Base-by-base conservation (phyloP, 495 filamentous ascomycete species). In the Penicillium flavigenum region DNA sequence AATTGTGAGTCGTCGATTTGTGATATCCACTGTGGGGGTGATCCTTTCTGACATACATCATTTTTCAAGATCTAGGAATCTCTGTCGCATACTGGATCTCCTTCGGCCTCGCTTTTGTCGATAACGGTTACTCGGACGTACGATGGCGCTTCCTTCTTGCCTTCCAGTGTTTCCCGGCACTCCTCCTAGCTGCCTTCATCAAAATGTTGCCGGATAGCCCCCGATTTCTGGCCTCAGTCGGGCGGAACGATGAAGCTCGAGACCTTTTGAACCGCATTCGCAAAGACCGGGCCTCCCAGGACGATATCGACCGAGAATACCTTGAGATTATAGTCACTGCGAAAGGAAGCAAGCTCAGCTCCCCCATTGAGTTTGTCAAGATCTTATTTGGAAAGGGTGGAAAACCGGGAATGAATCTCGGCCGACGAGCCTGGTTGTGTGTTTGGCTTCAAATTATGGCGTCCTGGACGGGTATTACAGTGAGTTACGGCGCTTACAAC, bases 11-110 rank as follows among this genome's bases (percentile, higher is more conserved):
- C 26, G n/a, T 19, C 27, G 20, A 53, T 52, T 32, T 6, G 5
- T 14, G 31, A 32, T 34, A 14, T 57, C 8, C 20, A 34, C 29
- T 32, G 42, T 31, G 20, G 31, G 31, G 56, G 6, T 5, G 24
- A 26, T 43, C 32, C 4, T 31, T 20, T 42, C 47, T 71, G 47
- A 67, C 29, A 17, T 9, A 9, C 31, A 19, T 36, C 10, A 78
- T 20, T 8, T 11, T 11, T 46, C 22, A 22, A 81, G 78, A 83
- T 59, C 70, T 85, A 11, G 83, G 83, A 50, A 83, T 88, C 31
- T 77, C 79, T 4, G 67, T 86, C 29, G 83, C 83, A 8, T 86
- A 86, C 67, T 87, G 83, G 84, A 72, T 86, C 56, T 79, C 80
- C 19, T 86, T 84, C 58, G 80, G 81, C 41, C 70, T 85, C 43